A percentile compares a stretch with the other conserved stretches of the same genome.
phyloP scores from a whole-genome alignment of 306 rosid genomes.

The Parietaria judaica region DNA sequence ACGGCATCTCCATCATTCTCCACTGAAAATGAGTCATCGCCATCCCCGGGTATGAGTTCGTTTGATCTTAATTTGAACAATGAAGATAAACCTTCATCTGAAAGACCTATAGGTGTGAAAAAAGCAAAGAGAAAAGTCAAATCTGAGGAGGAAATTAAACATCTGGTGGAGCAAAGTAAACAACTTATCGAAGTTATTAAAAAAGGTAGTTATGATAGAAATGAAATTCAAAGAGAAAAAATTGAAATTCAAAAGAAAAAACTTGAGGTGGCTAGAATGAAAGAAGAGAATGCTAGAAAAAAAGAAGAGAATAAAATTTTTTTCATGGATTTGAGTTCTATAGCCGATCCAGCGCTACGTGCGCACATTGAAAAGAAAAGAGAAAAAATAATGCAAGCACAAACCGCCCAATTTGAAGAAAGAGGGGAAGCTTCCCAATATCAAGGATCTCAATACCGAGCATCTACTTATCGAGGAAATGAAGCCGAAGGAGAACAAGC shows the following conservation, averaged over 20 bases:
- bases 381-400: neutral
- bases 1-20: neutral
- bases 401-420: neutral
- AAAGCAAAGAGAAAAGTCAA: neutral
- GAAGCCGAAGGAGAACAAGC: neutral
- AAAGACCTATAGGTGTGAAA: neutral
- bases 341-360: neutral
- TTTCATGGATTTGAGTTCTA: neutral
- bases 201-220: neutral
- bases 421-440: neutral
- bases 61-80: neutral
- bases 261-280: neutral
- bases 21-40: neutral
- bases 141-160: neutral
- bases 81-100: neutral
- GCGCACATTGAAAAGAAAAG: neutral
- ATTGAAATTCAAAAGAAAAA: neutral
- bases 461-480: neutral
- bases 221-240: neutral
- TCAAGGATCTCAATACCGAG: neutral
- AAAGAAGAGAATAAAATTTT: constrained; percentile 3
- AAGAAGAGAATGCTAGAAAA: neutral
- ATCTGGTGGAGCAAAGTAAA: neutral
- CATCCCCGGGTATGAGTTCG: neutral
- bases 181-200: neutral